phyloP scores from a whole-genome alignment of 805 yeast genomes.

The Wickerhamomyces queroliae region DNA sequence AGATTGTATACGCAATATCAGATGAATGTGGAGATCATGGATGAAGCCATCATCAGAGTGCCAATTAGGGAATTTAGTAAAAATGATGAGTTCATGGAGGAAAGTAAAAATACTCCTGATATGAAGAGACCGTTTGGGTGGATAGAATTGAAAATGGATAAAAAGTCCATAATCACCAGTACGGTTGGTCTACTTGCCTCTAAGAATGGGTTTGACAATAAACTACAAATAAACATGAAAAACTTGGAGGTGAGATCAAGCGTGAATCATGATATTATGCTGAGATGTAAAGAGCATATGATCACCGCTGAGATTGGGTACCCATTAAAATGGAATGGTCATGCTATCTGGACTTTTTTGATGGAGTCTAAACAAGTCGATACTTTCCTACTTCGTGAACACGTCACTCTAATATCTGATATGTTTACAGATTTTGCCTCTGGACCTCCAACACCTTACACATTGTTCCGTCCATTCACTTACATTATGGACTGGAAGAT shows the following conservation, averaged over 20 bases:
- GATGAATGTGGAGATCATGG: conserved; percentile 49
- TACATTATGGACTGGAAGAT: conserved; percentile 60
- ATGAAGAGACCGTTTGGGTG: conserved; percentile 78
- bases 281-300: conserved; percentile 53
- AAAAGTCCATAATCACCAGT: conserved; percentile 43
- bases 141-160: conserved; percentile 66
- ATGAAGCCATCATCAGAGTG: conserved; percentile 62
- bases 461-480: conserved; percentile 65
- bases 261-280: conserved; percentile 80
- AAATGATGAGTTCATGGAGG: conserved; percentile 40
- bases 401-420: conserved; percentile 67
- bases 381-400: conserved; percentile 75
- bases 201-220: conserved; percentile 49
- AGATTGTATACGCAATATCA: conserved; percentile 56
- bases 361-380: conserved; percentile 46
- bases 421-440: conserved; percentile 69
- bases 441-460: conserved; percentile 69
- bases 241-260: conserved; percentile 70
- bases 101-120: conserved; percentile 26
- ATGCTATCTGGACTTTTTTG: conserved; percentile 60
- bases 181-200: conserved; percentile 49
- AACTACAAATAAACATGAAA: conserved; percentile 37
- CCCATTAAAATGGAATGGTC: conserved; percentile 83
- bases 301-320: conserved; percentile 54
- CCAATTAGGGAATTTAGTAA: conserved; percentile 86